These are phyloP conservation scores for Amanita thiersii DNA, from an alignment of 768 basidiomycete species.

Conservation along the genomic window DNA sequence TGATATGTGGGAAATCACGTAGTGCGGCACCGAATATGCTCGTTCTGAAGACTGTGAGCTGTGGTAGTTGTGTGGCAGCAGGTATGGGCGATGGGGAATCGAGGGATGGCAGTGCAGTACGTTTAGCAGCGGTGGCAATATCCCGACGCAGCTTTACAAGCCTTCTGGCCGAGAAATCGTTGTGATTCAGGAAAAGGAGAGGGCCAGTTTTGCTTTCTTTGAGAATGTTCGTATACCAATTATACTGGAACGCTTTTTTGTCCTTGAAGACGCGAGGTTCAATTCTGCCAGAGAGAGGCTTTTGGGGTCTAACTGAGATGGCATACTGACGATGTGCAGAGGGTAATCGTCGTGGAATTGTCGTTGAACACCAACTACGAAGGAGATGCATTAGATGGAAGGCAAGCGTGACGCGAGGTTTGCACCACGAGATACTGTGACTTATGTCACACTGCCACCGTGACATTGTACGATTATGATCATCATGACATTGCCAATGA, in stretches of 20 bases:
- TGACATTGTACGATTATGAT: too few species aligned
- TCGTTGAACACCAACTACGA: slow-evolving; percentile 20
- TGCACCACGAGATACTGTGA: too few species aligned
- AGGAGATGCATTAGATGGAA: not conserved
- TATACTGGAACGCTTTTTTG: slow-evolving; percentile 76
- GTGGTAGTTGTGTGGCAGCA: slow-evolving; percentile 29
- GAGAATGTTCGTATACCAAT: slow-evolving; percentile 72
- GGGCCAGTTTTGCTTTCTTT: slow-evolving; percentile 46
- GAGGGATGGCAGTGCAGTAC: slow-evolving; percentile 30
- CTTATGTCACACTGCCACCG: too few species aligned
- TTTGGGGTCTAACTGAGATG: slow-evolving; percentile 46
- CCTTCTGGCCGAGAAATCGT: slow-evolving; percentile 62
- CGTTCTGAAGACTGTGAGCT: slow-evolving; percentile 65
- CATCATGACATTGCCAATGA: too few species aligned
- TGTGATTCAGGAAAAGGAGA: slow-evolving; percentile 72
- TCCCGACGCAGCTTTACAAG: slow-evolving; percentile 64
- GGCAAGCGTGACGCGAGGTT: too few species aligned
- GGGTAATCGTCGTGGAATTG: slow-evolving; percentile 16
- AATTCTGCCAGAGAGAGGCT: slow-evolving; percentile 43
- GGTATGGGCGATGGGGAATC: slow-evolving; percentile 21
- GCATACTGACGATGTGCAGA: slow-evolving; percentile 38
- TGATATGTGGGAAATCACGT: slow-evolving; percentile 48
- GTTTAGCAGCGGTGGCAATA: slow-evolving; percentile 48
- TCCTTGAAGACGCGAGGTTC: slow-evolving; percentile 63
- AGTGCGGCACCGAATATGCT: slow-evolving; percentile 75